Evolutionary conservation across 2,329 filamentous ascomycete species (phyloP).

Genomic region (Mollisiaceae sp.): DNA sequence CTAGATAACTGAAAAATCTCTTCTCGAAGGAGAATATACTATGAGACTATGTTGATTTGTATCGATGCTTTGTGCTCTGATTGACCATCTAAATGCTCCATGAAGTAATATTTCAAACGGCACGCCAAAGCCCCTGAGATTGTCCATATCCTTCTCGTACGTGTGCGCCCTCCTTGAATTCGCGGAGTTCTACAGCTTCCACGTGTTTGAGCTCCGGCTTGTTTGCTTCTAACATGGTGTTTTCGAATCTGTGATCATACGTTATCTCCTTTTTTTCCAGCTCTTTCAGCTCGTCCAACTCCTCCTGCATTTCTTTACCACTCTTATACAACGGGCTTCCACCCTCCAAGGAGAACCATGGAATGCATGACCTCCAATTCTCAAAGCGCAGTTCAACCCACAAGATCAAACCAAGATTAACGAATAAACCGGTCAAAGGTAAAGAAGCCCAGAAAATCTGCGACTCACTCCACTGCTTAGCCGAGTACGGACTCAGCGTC

Average conservation of each 20-base stretch:
- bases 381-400: not conserved
- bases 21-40: too few relatives aligned
- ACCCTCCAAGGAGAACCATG: not conserved
- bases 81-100: too few relatives aligned
- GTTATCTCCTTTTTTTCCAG: not conserved
- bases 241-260: not conserved
- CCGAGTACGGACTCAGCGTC: not conserved
- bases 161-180: too few relatives aligned
- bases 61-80: too few relatives aligned
- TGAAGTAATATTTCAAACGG: too few relatives aligned
- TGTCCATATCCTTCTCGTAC: too few relatives aligned
- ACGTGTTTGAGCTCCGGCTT: too few relatives aligned
- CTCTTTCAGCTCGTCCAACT: conserved; percentile 6
- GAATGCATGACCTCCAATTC: not conserved
- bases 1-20: too few relatives aligned
- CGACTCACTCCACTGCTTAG: not conserved
- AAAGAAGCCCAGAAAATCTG: not conserved
- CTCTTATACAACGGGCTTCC: conserved; percentile 13
- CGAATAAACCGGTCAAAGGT: not conserved
- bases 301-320: not conserved
- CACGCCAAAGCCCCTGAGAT: too few relatives aligned
- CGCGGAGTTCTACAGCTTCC: too few relatives aligned
- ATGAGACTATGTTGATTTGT: too few relatives aligned
- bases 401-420: not conserved
- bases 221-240: not conserved